Base-by-base conservation (phyloP, 2,329 filamentous ascomycete species). In the Diaporthe sp. region DNA sequence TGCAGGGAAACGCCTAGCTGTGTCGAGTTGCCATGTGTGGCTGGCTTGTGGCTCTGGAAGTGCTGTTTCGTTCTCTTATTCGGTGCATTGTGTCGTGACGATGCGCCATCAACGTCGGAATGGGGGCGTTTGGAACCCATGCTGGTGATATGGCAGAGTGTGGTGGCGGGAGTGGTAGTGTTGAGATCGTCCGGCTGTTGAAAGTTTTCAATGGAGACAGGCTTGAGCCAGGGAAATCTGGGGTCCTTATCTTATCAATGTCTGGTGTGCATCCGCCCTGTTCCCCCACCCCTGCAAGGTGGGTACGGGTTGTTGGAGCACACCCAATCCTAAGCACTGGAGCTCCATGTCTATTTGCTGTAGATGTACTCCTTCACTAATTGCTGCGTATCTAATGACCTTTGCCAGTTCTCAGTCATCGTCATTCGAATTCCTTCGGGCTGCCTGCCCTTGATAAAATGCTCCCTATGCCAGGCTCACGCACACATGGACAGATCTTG, bases 11-110 rank as follows among this genome's bases (percentile, higher is more conserved):
- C 69, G 55, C 73, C 73, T 1, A 31, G 39, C 19, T 72, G 55
- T 22, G 90, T 90, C 81, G 90, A 90, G 65, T 91, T 83, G 74
- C 84, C 87, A 67, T 86, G 86, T 44, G 87, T 84, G 77, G 85
- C 88, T 15, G 84, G 82, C 76, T 85, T 85, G 49, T 84, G 82
- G 75, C 82, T 84, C 79, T 85, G 88, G 72, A 74, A 73, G 39
- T 79, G 81, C 44, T 79, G 81, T 73, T 79, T 82, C 74, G 77
- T 51, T 65, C 80, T 80, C 75, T 82, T 77, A 61, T 71, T 67
- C 8, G 72, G 68, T 58, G 28, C 76, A 34, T 72, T 70, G 17
- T 67, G 72, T 69, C 65, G 46, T 8, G 76, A n/a, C 15, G 76
- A 77, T 59, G 78, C 77, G 5, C 77, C 67, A 51, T 81, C 79